Base-by-base conservation (phyloP, 139 green algal genomes). In the Chlorella sorokiniana region DNA sequence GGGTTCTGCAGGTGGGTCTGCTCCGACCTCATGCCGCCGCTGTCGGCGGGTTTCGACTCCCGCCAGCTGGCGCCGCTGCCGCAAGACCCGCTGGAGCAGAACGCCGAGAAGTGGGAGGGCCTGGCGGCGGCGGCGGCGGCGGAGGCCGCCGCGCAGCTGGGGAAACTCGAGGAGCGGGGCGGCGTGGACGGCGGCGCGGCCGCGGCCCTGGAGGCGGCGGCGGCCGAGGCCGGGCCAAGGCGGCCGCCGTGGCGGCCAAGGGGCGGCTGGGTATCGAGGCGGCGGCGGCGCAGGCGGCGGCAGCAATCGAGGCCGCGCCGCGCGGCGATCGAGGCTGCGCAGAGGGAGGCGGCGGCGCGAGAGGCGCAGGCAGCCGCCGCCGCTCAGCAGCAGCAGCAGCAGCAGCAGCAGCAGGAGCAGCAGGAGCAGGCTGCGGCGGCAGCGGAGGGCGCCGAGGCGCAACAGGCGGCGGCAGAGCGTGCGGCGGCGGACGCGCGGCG, bases 11-110 rank as follows among this genome's bases (percentile, higher is more conserved):
- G 79, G 79, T 84, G 45, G 62, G 69, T 62, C n/a, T 84, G 79
- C 52, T 20, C 52, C 7, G 79, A 84, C 40, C 37, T 42, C 1
- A 5, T 78, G 22, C 35, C 10, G 2, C 40, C 51, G 22, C 79
- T 84, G 31, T 38, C 79, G 10, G n/a, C 27, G 9, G 79, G 79
- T 31, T 84, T 73, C 54, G 79, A 84, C 40, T 41, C 25, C 23
- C 63, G 51, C 9, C 52, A 33, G 0, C 23, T 76, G 35, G 63
- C 42, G 2, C 2, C 35, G 1, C 16, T 69, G 9, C 63, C 45
- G 1, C 33, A 61, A 6, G 16, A 56, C 10, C 5, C n/a, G 7
- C 23, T 41, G 45, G 27, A 41, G 9, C 22, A 38, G 18, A 70
- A 52, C 7, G 78, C 38, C 0, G 77, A 38, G 29, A n/a, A 67